Base-by-base conservation (phyloP, 805 yeast genomes). In the Ogataea paraovalis region DNA sequence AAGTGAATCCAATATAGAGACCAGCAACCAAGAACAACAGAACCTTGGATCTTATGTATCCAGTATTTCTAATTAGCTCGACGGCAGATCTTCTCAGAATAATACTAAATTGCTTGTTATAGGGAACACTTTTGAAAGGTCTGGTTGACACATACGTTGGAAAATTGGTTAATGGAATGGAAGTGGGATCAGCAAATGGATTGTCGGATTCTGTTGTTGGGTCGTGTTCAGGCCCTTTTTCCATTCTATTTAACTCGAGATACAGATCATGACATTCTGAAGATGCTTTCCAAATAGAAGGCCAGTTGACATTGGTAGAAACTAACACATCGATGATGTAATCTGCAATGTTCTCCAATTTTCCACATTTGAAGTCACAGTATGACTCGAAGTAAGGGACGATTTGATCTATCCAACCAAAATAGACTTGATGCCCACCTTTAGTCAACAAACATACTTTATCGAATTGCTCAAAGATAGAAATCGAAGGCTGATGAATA, bases 1-100 rank as follows among this genome's bases (percentile, higher is more conserved):
- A 87, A 0, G 85, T 72, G 65, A 87, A 87, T 39, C 96, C 95
- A 52, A 82, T 77, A 61, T 83, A 81, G 18, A 86, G 59, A 38
- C 87, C 80, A 39, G 81, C 72, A 18, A 49, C 43, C 34, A 73
- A 60, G 51, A 70, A 68, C 54, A 57, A 46, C 23, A 71, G 69
- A 22, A 79, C 55, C 67, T 86, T 87, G 33, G 92, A 72, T 63
- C 74, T 71, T 53, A 85, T 73, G 61, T 85, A 85, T 22, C 68
- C 60, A 5, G 83, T 84, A 52, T 82, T 74, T 64, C 95, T 74
- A 78, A 79, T 82, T 53, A 74, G 72, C 53, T 71, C 75, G 12
- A 62, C 60, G 42, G 57, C 59, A 21, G 76, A 73, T 57, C 86
- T 70, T 44, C 52, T 47, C 21, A 65, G 54, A 30, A 80, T 77